A percentile compares a stretch with the other conserved stretches of the same genome.
phyloP scores from a whole-genome alignment of 2,329 filamentous ascomycete species.

The Coleophoma cylindrospora region DNA sequence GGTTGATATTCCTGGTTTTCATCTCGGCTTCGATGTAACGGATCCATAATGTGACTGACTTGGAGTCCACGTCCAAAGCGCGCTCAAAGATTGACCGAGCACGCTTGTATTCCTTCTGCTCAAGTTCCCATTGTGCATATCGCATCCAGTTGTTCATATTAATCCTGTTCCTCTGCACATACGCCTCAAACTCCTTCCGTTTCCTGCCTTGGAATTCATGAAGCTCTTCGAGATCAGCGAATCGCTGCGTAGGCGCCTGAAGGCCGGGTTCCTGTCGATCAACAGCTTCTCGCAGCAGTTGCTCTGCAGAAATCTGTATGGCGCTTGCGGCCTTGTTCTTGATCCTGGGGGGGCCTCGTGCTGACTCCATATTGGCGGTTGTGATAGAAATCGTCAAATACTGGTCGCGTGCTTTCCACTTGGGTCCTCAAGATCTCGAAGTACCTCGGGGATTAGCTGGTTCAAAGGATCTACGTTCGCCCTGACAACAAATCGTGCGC shows the following conservation, averaged over 20 bases:
- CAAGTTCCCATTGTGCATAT: constrained; percentile 94
- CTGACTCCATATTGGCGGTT: constrained; percentile 69
- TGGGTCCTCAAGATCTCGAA: too few relatives aligned
- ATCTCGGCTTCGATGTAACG: constrained; percentile 95
- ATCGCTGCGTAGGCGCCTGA: constrained; percentile 88
- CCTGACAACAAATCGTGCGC: too few relatives aligned
- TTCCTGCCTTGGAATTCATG: constrained; percentile 97
- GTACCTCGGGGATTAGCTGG: too few relatives aligned
- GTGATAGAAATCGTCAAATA: not conserved
- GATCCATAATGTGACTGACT: constrained; percentile 83
- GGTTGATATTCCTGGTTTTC: constrained; percentile 92
- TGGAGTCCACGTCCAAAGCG: constrained; percentile 86
- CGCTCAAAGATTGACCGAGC: constrained; percentile 92
- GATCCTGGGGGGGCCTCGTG: constrained; percentile 88
- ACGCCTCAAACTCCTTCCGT: constrained; percentile 95
- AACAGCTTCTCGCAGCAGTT: constrained; percentile 93
- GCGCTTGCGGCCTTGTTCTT: constrained; percentile 97
- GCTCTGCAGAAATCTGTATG: constrained; percentile 90
- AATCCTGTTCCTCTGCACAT: constrained; percentile 88
- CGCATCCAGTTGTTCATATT: constrained; percentile 99
- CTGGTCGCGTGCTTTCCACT: too few relatives aligned
- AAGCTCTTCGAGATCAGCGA: constrained; percentile 93
- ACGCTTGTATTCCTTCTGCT: constrained; percentile 94
- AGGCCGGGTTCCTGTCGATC: constrained; percentile 88
- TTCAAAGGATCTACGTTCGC: too few relatives aligned